phyloP scores from a whole-genome alignment of 2,329 filamentous ascomycete species.

The Ophiosphaerella narmari region DNA sequence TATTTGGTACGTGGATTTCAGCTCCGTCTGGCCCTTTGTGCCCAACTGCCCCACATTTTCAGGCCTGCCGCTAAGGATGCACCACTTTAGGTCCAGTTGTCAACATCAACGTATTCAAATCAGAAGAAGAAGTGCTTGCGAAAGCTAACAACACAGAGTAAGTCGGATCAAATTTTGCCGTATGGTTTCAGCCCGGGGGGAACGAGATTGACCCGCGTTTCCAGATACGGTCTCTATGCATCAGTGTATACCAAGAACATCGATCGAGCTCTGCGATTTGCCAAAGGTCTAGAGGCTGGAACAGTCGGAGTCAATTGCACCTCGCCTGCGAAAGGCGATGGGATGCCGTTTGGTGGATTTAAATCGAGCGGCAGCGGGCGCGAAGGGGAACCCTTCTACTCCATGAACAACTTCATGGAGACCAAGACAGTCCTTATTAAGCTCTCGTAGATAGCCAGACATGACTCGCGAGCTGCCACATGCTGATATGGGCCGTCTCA shows the following conservation, averaged over 20 bases:
- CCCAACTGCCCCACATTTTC: too few species aligned
- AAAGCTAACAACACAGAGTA: conserved; percentile 78
- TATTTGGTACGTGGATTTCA: conserved; percentile 56
- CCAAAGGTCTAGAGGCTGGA: conserved; percentile 48
- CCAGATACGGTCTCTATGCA: conserved; percentile 74
- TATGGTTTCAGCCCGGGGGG: background rate
- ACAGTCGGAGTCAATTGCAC: conserved; percentile 50
- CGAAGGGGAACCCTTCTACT: conserved; percentile 39
- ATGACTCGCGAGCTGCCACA: conserved; percentile 7
- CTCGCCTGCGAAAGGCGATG: conserved; percentile 31
- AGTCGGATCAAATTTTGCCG: background rate
- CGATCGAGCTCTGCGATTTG: conserved; percentile 45
- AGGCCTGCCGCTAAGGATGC: too few species aligned
- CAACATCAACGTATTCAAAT: conserved; percentile 76
- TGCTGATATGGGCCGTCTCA: conserved; percentile 8
- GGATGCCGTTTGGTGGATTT: conserved; percentile 50
- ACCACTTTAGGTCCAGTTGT: conserved; percentile 67
- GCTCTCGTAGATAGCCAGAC: conserved; percentile 16
- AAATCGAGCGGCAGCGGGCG: conserved; percentile 44
- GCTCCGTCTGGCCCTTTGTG: too few species aligned
- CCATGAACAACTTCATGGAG: conserved; percentile 42
- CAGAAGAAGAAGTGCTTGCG: conserved; percentile 76
- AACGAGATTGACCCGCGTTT: background rate
- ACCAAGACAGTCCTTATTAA: conserved; percentile 42
- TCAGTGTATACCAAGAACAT: conserved; percentile 73